These are phyloP conservation scores for Pistacia integerrima DNA, from an alignment of 345 rosid species.

Conservation along the genomic window DNA sequence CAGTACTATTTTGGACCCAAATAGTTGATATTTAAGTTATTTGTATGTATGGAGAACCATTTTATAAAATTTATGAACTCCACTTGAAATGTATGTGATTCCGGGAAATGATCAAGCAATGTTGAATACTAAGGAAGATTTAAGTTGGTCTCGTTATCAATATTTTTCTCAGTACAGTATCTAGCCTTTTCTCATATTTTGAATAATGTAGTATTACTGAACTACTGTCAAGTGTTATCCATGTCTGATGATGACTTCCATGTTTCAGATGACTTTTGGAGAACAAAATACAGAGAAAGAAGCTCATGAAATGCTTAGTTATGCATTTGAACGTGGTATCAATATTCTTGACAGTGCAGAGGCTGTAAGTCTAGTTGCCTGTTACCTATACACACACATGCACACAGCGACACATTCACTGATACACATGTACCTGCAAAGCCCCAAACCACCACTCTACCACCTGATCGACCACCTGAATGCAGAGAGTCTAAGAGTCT, in stretches of 20 bases:
- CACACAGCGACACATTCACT: background rate
- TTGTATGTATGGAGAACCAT: background rate
- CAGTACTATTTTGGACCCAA: background rate
- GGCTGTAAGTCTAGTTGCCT: conserved; percentile 49
- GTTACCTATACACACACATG: conserved; percentile 1
- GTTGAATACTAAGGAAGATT: background rate
- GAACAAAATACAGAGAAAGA: conserved; percentile 86
- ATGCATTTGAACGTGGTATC: conserved; percentile 67
- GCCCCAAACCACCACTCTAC: background rate
- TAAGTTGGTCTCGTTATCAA: background rate
- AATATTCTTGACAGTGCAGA: conserved; percentile 86
- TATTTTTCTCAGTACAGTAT: background rate
- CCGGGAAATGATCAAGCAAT: background rate
- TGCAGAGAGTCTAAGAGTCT: background rate
- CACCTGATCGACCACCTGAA: background rate
- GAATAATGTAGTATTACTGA: background rate
- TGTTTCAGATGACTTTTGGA: conserved; percentile 87
- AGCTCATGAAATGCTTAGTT: conserved; percentile 79
- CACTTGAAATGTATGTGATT: background rate
- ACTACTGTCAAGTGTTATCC: background rate
- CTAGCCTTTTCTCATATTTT: background rate
- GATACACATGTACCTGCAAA: background rate
- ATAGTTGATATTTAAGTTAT: background rate
- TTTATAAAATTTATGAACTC: background rate
- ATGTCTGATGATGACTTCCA: conserved; percentile 13